Evolutionary conservation across 176 grass and related monocot species (phyloP), one percentile per base, ranked within the genome.

Genomic region (Dendrocalamus sinicus): DNA sequence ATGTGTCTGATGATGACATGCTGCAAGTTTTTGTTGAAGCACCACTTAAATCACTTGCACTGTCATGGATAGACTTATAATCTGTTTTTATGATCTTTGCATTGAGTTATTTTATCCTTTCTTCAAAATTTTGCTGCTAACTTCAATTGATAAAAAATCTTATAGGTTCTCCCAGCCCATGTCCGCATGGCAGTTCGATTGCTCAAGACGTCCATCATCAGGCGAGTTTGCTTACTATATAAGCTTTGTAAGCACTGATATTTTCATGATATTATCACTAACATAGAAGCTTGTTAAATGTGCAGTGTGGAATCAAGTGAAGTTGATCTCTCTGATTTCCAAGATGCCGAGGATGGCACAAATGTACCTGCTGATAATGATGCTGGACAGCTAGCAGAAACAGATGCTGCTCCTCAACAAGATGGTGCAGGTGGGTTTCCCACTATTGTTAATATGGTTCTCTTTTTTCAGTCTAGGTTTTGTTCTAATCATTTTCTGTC

Each of bases 301-400:
- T 95, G 59, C 85, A 99, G 96, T 84, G 96, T 99, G 52, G 96
- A 99, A 85, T 99, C 96, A 84, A 96, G 93, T 91, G 96, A 99
- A 88, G 84, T 99, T 76, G 93, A 99, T 89, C 93, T 99, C 50
- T 99, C 96, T 84, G 92, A 99, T 84, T 99, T 96, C 48, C 96
- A 99, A 92, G 88, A 94, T 57, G 82, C 81, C 46, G 89, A 93
- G 22, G 91, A 95, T 57, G 68, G 82, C 57, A 70, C 75, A 74
- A 82, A 77, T 65, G 69, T 50, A 60, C 86, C 62, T 57, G 4
- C 76, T 63, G 66, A 88, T 67, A 73, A 86, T 70, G 93, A 89
- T 73, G 63, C 48, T 85, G 82, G 8, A 70, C 79, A 58, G 20
- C 76, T 48, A 85, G 75, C 76, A 79, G 66, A 78, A 44, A 32